Evolutionary conservation across 768 basidiomycete genomes (phyloP).

Genomic region (Lentinula lateritia): DNA sequence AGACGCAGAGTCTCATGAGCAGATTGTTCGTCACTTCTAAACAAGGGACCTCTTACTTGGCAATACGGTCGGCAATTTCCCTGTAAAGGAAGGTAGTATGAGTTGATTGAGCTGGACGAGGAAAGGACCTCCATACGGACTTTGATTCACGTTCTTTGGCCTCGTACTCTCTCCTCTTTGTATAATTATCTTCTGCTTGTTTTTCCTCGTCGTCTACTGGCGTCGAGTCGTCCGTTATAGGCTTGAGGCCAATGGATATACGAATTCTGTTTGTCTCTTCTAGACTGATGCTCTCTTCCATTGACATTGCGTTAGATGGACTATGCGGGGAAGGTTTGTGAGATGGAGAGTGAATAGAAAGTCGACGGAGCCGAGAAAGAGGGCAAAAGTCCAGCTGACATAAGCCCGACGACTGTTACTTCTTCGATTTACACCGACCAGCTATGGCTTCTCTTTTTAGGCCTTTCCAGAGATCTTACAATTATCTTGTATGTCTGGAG

Average conservation of each 20-base stretch:
- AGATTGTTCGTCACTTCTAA: constrained; percentile 18
- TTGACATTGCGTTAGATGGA: constrained; percentile 38
- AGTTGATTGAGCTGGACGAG: constrained; percentile 11
- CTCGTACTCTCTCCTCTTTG: constrained; percentile 63
- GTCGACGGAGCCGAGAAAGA: background rate
- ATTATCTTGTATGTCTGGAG: constrained; percentile 11
- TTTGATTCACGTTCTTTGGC: constrained; percentile 69
- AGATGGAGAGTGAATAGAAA: constrained; percentile 5
- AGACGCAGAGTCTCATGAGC: constrained; percentile 37
- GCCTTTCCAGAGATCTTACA: constrained; percentile 3
- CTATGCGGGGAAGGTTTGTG: background rate
- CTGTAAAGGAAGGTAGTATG: constrained; percentile 29
- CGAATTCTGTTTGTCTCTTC: constrained; percentile 97
- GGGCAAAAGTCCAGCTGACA: background rate
- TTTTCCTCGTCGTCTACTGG: constrained; percentile 74
- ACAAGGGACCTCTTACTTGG: constrained; percentile 70
- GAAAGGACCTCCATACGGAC: constrained; percentile 42
- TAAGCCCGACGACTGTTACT: background rate
- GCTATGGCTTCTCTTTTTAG: constrained; percentile 5
- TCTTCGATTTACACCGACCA: constrained; percentile 19
- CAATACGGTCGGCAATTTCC: constrained; percentile 68
- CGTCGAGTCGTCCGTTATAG: constrained; percentile 76
- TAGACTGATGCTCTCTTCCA: constrained; percentile 87
- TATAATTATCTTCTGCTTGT: constrained; percentile 84
- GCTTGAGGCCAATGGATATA: constrained; percentile 88